A percentile compares a stretch with the other conserved stretches of the same genome.
Conservation (phyloP, 2,329 filamentous ascomycete species). For the Pseudocercospora fijiensis region DNA sequence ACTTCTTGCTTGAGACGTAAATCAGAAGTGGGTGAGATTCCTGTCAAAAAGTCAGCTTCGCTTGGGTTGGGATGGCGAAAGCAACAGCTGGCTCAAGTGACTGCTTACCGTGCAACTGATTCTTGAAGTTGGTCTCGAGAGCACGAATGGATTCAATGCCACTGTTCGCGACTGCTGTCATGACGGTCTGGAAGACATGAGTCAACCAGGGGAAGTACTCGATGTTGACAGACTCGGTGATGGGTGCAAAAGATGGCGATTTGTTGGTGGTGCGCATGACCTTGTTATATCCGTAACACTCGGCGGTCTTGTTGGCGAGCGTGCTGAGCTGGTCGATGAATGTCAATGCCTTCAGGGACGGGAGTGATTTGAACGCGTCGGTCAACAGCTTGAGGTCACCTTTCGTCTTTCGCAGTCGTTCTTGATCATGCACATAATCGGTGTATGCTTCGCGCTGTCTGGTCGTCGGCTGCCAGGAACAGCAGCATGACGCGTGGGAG, state of each 20-base stretch:
- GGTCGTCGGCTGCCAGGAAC: constrained; percentile 23
- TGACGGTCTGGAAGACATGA: constrained; percentile 24
- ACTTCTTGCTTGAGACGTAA: constrained; percentile 19
- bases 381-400: constrained; percentile 26
- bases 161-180: constrained; percentile 24
- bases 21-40: constrained; percentile 19
- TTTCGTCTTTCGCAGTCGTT: constrained; percentile 22
- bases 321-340: constrained; percentile 18
- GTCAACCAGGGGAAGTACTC: constrained; percentile 22
- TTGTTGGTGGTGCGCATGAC: constrained; percentile 24
- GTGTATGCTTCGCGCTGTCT: constrained; percentile 32
- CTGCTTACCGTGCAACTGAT: constrained; percentile 3
- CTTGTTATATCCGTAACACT: constrained; percentile 25
- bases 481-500: constrained; percentile 14
- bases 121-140: constrained; percentile 17
- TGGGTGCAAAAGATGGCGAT: constrained; percentile 12
- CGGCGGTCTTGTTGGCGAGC: constrained; percentile 10
- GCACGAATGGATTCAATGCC: constrained; percentile 20
- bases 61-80: background rate
- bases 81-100: background rate
- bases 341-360: constrained; percentile 16
- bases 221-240: background rate
- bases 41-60: background rate
- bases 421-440: constrained; percentile 31
- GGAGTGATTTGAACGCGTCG: constrained; percentile 29